Conservation (phyloP, 2,329 filamentous ascomycete species). For the Penicillium sp. region DNA sequence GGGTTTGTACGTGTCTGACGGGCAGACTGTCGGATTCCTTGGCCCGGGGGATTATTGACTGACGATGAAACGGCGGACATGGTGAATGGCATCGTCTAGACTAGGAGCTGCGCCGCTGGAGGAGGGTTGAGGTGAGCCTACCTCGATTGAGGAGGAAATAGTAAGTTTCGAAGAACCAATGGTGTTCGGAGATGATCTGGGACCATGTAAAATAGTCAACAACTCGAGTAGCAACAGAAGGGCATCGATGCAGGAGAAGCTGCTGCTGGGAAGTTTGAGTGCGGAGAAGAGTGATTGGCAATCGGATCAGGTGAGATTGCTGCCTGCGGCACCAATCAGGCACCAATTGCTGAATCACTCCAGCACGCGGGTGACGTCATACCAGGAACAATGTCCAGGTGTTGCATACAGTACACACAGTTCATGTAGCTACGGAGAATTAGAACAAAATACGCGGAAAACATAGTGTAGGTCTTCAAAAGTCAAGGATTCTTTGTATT, state of each 20-base stretch:
- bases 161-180: slow-evolving; percentile 1
- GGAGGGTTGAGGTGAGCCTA: slow-evolving; percentile 10
- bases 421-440: background rate
- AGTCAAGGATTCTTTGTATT: slow-evolving; percentile 18
- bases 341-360: slow-evolving; percentile 12
- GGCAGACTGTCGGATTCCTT: slow-evolving; percentile 33
- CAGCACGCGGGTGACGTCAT: slow-evolving; percentile 10
- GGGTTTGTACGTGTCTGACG: slow-evolving; percentile 51
- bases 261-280: slow-evolving; percentile 20
- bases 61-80: slow-evolving; percentile 30
- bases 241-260: slow-evolving; percentile 5
- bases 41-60: slow-evolving; percentile 25
- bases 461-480: background rate
- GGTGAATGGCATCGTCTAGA: slow-evolving; percentile 9
- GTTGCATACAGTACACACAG: background rate
- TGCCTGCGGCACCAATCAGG: slow-evolving; percentile 12
- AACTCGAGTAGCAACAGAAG: slow-evolving; percentile 4
- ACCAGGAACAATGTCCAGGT: slow-evolving; percentile 2
- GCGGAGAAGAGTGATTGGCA: slow-evolving; percentile 22
- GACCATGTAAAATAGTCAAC: slow-evolving; percentile 1
- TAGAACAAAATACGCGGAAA: background rate
- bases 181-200: background rate
- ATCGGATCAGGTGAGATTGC: slow-evolving; percentile 22
- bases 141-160: slow-evolving; percentile 5
- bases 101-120: slow-evolving; percentile 10